Percentiles rank a stretch among this genome's conserved stretches.
phyloP scores from a whole-genome alignment of 768 basidiomycete species.

The Termitomyces sp. region DNA sequence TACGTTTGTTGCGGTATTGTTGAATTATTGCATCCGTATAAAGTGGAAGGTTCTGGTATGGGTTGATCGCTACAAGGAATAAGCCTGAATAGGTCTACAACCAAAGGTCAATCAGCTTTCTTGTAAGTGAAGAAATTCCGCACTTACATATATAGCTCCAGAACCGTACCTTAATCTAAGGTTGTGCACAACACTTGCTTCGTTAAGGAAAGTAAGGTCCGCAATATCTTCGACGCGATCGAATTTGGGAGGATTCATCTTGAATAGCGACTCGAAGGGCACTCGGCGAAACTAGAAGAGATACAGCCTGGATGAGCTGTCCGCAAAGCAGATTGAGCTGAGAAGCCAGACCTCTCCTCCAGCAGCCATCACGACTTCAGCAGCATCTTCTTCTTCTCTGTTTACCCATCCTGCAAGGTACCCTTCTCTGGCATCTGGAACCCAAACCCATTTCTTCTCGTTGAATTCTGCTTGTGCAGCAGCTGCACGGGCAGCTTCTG shows the following conservation, averaged over 20 bases:
- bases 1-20: conserved; percentile 84
- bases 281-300: conserved; percentile 36
- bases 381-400: conserved; percentile 77
- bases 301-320: background rate
- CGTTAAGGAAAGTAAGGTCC: conserved; percentile 95
- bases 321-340: background rate
- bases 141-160: conserved; percentile 85
- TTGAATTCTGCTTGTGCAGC: conserved; percentile 95
- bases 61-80: conserved; percentile 98
- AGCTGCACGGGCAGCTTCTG: conserved; percentile 77
- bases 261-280: conserved; percentile 77
- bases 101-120: conserved; percentile 2
- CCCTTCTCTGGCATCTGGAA: conserved; percentile 87
- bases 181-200: conserved; percentile 99
- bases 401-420: conserved; percentile 95
- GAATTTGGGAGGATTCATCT: conserved; percentile 99
- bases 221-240: conserved; percentile 98
- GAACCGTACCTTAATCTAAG: conserved; percentile 87
- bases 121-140: background rate
- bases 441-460: conserved; percentile 99
- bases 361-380: conserved; percentile 79
- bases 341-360: conserved; percentile 65
- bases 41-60: conserved; percentile 87
- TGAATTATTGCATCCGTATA: conserved; percentile 87
- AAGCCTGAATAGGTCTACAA: conserved; percentile 87